Conservation (phyloP, 148 eudicot genomes). For the Vaccinium corymbosum region DNA sequence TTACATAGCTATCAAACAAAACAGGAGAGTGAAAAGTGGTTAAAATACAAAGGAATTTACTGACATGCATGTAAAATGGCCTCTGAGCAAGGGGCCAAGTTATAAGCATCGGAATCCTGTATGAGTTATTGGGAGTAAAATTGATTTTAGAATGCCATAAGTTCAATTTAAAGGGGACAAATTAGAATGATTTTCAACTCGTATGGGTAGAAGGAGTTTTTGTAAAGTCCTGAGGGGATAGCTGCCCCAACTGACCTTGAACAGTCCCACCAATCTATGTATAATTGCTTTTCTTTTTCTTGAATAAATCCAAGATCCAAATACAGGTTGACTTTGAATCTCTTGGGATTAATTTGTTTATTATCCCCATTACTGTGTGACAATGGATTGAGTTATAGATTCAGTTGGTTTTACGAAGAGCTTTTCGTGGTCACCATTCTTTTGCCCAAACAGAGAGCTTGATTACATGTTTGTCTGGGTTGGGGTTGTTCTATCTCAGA, state of each 20-base stretch:
- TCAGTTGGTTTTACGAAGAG: not conserved
- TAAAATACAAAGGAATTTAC: not conserved
- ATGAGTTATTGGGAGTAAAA: not conserved
- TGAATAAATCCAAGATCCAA: too few relatives aligned
- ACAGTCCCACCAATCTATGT: not conserved
- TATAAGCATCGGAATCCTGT: not conserved
- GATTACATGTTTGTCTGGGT: not conserved
- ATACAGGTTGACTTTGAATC: too few relatives aligned
- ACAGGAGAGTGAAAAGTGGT: not conserved
- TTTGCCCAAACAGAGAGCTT: not conserved
- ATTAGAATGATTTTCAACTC: not conserved
- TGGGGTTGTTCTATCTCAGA: not conserved
- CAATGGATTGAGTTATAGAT: not conserved
- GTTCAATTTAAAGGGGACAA: not conserved
- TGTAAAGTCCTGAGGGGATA: not conserved
- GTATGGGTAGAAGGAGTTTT: not conserved
- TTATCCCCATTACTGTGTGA: not conserved
- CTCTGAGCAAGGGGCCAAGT: not conserved
- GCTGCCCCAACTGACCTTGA: not conserved
- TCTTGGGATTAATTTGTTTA: not conserved
- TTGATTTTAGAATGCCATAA: not conserved
- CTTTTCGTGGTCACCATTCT: not conserved
- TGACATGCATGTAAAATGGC: not conserved
- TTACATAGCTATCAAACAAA: not conserved
- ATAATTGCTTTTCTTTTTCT: too few relatives aligned